A percentile compares a stretch with the other conserved stretches of the same genome.
Evolutionary conservation across 2,329 filamentous ascomycete genomes (phyloP).

Genomic region (Penicillium sp.): DNA sequence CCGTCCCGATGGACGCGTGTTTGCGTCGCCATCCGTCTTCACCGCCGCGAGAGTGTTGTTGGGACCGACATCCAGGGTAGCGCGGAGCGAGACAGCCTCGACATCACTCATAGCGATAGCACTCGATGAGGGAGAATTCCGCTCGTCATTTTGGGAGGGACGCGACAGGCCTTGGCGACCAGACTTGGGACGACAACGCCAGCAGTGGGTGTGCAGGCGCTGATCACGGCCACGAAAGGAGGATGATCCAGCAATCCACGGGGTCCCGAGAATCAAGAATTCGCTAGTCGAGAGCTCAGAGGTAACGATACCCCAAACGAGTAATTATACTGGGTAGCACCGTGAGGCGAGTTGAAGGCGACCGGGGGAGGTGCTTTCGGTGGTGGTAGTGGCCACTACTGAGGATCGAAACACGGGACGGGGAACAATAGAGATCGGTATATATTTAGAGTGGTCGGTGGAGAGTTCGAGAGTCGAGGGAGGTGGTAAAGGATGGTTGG

Average conservation of each 20-base stretch:
- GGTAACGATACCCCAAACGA: neutral
- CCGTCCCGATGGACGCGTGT: slow-evolving; percentile 19
- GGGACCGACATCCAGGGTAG: slow-evolving; percentile 38
- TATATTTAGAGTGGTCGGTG: slow-evolving; percentile 1
- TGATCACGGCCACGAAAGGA: slow-evolving; percentile 31
- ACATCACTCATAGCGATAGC: slow-evolving; percentile 52
- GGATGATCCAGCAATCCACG: neutral
- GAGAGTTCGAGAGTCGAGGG: neutral
- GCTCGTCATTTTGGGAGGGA: slow-evolving; percentile 48
- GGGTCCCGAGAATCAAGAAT: neutral
- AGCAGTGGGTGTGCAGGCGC: slow-evolving; percentile 35
- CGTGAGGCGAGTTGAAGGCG: neutral
- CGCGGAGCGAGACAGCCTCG: slow-evolving; percentile 42
- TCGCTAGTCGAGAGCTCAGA: neutral
- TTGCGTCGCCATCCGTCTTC: slow-evolving; percentile 28
- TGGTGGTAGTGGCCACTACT: neutral
- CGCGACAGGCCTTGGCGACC: slow-evolving; percentile 35
- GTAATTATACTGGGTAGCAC: neutral
- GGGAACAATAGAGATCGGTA: neutral
- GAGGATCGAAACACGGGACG: neutral
- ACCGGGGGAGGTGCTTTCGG: neutral
- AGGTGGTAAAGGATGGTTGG: neutral
- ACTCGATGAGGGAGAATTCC: slow-evolving; percentile 40
- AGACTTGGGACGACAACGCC: slow-evolving; percentile 33
- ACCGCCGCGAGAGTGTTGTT: slow-evolving; percentile 32